Evolutionary conservation across 148 eudicot species (phyloP), one percentile per base, ranked within the genome.

Genomic region (Vaccinium corymbosum): DNA sequence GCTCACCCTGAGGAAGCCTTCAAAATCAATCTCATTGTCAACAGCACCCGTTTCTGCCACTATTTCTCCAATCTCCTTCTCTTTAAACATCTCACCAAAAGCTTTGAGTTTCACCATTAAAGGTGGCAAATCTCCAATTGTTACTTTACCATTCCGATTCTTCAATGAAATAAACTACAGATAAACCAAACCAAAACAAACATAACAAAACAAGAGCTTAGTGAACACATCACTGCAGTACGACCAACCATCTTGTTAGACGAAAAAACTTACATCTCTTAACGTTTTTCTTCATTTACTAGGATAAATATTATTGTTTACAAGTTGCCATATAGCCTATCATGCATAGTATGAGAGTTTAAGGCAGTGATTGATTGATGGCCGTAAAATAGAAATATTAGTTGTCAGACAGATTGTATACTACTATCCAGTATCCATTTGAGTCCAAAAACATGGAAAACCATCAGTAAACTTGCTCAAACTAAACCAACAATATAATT

Each of bases 1-100:
- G 86, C 93, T 88, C 83, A 95, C 98, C 92, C 93, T 86, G 80
- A 95, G 91, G 86, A 95, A 95, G 73, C 92, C 88, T 87, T 95
- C 98, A 77, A 93, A 95, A 87, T 93, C 98, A 22, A 95, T 86
- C 86, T 92, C 98, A 78, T 92, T 86, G 15, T 70, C 86, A 85
- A 85, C 92, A 50, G 96, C 83, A 84, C 88, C 86, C 5, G 92
- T 76, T 83, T 95, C 93, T 59, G 56, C 85, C 87, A 94, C 87
- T 14, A 92, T 89, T 73, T 87, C 86, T 88, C 83, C 85, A 14
- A 95, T 86, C 81, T 94, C 95, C 35, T 85, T 88, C 83, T 90
- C 96, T 7, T 85, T 84, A 72, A 93, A 88, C 29, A 89, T 51
- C 25, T 88, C 95, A 70, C 55, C 80, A 57, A 95, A 84, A 68